These are phyloP conservation scores for Puccinia polysora DNA, from an alignment of 1,284 basidiomycete species.

Conservation along the genomic window DNA sequence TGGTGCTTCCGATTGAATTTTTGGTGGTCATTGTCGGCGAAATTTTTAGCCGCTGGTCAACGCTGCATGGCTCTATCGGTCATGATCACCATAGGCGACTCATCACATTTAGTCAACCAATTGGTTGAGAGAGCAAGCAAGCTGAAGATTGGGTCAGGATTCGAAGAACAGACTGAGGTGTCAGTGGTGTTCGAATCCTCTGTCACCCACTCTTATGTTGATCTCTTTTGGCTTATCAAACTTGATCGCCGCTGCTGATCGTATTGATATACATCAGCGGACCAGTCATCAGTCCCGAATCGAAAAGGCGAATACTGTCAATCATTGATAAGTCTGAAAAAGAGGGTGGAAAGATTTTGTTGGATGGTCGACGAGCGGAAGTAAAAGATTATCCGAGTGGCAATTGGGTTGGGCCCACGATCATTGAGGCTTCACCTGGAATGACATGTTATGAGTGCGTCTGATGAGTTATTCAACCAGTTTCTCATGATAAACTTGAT, in stretches of 20 bases:
- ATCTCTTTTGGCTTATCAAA: neutral
- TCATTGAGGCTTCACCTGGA: slow-evolving; percentile 72
- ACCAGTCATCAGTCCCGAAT: slow-evolving; percentile 83
- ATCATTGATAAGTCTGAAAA: slow-evolving; percentile 75
- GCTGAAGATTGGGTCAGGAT: slow-evolving; percentile 82
- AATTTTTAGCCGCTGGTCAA: slow-evolving; percentile 75
- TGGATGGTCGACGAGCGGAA: slow-evolving; percentile 72
- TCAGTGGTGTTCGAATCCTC: slow-evolving; percentile 55
- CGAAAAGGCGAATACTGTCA: slow-evolving; percentile 71
- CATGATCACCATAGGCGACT: slow-evolving; percentile 77
- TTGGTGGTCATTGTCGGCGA: neutral
- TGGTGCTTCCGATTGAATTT: neutral
- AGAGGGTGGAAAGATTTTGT: slow-evolving; percentile 79
- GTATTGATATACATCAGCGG: slow-evolving; percentile 60
- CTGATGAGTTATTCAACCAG: neutral
- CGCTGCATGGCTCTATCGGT: slow-evolving; percentile 61
- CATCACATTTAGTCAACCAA: slow-evolving; percentile 78
- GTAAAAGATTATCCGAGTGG: slow-evolving; percentile 78
- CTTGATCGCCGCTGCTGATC: slow-evolving; percentile 17
- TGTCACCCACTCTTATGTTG: neutral
- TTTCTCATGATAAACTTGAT: neutral
- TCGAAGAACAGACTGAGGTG: slow-evolving; percentile 81
- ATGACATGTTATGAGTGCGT: slow-evolving; percentile 81
- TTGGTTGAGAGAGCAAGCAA: slow-evolving; percentile 75
- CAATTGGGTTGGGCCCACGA: slow-evolving; percentile 91